Evolutionary conservation across 31 red algal genomes (phyloP), one percentile per base, ranked within the genome.

Genomic region (Asparagopsis taxiformis): DNA sequence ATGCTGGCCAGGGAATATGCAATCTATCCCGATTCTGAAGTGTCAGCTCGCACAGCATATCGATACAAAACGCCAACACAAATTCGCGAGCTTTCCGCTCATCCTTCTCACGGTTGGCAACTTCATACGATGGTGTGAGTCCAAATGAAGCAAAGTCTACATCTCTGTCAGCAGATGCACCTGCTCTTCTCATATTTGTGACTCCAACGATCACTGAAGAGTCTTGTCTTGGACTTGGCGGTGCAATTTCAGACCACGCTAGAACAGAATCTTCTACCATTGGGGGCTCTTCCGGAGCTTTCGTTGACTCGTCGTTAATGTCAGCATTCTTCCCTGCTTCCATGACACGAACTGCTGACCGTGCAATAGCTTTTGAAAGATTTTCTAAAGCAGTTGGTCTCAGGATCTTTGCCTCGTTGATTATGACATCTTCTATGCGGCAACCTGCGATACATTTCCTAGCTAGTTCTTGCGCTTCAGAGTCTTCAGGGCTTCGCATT

Each of bases 11-110:
- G 0, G 88, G 79, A 37, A 89, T 73, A 16, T 55, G 68, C 10
- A 98, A 41, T 31, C 95, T 56, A 63, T 87, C 86, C 37, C 74
- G 33, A 68, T 98, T 90, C 37, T 81, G 69, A 33, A 98, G 68
- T 0, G 87, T 90, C 37, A 98, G 72, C 67, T 91, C 83, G 24
- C 72, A 75, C 21, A 98, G 64, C 22, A 79, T 32, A 62, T 98
- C 95, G 5, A 98, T 52, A 49, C 80, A 85, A 31, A 82, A 94
- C 3, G 95, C 81, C 11, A 80, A 57, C 31, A 85, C 86, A 55
- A 80, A 66, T 51, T 91, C 80, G 25, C 81, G 60, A 13, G 94
- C 90, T 39, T 77, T 87, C 41, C 53, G 54, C 55, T 84, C 85
- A 46, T 88, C 84, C 41, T 74, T 33, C 70, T 73, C 73, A 20